phyloP scores from a whole-genome alignment of 805 yeast species.

The Metschnikowia hibisci region DNA sequence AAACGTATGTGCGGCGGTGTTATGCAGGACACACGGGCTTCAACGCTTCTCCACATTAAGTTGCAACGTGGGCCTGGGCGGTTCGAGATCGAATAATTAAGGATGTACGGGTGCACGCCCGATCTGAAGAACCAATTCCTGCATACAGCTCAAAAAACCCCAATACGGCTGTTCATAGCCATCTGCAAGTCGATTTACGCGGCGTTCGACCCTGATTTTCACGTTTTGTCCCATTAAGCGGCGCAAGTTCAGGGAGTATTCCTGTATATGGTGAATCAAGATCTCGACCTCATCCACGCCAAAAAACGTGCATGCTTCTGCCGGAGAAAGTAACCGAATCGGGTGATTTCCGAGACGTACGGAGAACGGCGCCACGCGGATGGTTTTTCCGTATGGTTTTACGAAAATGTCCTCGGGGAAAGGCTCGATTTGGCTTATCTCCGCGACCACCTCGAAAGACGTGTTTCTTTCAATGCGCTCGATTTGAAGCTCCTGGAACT shows the following conservation, averaged over 20 bases:
- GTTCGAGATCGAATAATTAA: not conserved
- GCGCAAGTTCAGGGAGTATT: not conserved
- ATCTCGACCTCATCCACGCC: constrained; percentile 16
- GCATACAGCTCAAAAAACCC: constrained; percentile 4
- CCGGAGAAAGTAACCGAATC: constrained; percentile 10
- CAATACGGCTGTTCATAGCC: constrained; percentile 13
- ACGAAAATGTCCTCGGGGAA: constrained; percentile 10
- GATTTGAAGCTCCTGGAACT: not conserved
- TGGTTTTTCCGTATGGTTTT: constrained; percentile 15
- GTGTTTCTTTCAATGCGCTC: constrained; percentile 1
- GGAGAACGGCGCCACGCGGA: constrained; percentile 12
- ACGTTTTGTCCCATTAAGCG: constrained; percentile 1
- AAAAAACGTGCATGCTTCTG: constrained; percentile 14
- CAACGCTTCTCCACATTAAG: not conserved
- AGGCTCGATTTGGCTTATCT: constrained; percentile 6
- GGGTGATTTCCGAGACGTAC: constrained; percentile 4
- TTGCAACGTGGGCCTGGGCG: not conserved
- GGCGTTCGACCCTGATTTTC: constrained; percentile 2
- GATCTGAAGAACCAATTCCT: not conserved
- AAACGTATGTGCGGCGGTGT: not conserved
- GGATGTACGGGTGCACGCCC: not conserved
- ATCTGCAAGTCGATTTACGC: not conserved
- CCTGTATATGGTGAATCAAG: constrained; percentile 8
- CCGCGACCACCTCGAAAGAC: constrained; percentile 4
- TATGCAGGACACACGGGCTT: not conserved